phyloP scores from a whole-genome alignment of 2,329 filamentous ascomycete species.

The Lachnellula cervina region DNA sequence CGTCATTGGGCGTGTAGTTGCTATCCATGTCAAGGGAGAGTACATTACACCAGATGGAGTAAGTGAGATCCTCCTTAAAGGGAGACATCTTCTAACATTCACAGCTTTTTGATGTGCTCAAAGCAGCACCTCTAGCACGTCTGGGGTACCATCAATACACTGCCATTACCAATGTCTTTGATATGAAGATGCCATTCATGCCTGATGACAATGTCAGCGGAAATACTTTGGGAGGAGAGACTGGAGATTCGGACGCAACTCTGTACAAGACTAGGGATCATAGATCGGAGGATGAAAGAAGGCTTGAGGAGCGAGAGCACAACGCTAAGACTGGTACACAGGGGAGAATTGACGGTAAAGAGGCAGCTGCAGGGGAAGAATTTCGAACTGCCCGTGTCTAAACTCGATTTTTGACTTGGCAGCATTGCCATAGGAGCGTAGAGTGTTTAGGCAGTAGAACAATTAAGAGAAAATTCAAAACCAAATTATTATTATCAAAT shows the following conservation, averaged over 20 bases:
- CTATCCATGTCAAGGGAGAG: conserved; percentile 15
- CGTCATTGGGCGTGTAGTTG: conserved; percentile 15
- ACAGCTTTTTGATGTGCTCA: conserved; percentile 15
- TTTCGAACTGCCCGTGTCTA: background rate
- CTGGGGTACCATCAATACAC: conserved; percentile 18
- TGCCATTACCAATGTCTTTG: conserved; percentile 11
- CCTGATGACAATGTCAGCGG: conserved; percentile 14
- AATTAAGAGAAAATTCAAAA: too few relatives aligned
- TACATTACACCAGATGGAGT: conserved; percentile 11
- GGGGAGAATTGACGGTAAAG: background rate
- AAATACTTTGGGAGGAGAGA: background rate
- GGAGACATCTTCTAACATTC: background rate
- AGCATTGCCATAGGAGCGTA: too few relatives aligned
- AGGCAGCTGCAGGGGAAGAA: background rate
- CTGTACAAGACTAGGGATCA: background rate
- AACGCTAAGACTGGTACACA: background rate
- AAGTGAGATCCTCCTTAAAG: background rate
- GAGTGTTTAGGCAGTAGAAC: too few relatives aligned
- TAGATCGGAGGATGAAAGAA: background rate
- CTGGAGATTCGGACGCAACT: background rate
- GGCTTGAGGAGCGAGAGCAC: background rate
- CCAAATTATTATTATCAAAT: too few relatives aligned
- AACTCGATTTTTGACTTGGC: background rate
- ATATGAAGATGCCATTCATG: conserved; percentile 16
- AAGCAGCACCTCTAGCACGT: conserved; percentile 12